These are phyloP conservation scores for Fusarium nelsonii DNA, from an alignment of 2,329 filamentous ascomycete species.

Conservation along the genomic window DNA sequence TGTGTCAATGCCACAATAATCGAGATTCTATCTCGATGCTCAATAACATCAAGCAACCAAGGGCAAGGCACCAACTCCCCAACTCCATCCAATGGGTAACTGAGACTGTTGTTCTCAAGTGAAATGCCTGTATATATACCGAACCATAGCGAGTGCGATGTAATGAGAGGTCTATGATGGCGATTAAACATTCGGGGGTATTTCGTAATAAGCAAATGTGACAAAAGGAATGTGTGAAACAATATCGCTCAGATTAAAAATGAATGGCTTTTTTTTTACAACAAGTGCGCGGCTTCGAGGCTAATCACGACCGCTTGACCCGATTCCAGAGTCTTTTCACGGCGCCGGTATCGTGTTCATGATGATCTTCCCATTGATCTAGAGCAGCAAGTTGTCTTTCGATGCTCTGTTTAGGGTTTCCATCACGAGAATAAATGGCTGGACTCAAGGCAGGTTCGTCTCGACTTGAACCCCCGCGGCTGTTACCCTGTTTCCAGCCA, in stretches of 20 bases:
- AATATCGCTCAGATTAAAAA: constrained; percentile 6
- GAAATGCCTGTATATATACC: constrained; percentile 19
- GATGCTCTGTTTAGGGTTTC: constrained; percentile 64
- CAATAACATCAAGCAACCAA: constrained; percentile 9
- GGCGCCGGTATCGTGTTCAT: constrained; percentile 61
- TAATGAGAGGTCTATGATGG: constrained; percentile 24
- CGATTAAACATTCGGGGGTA: constrained; percentile 44
- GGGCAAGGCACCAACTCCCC: constrained; percentile 29
- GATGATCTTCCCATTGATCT: constrained; percentile 59
- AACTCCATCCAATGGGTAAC: constrained; percentile 41
- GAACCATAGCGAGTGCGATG: constrained; percentile 11
- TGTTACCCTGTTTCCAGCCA: constrained; percentile 68
- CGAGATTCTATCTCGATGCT: not conserved
- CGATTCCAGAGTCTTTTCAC: constrained; percentile 75
- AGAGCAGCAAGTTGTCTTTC: constrained; percentile 66
- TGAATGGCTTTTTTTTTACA: constrained; percentile 1
- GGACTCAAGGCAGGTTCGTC: constrained; percentile 50
- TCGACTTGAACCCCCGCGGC: constrained; percentile 59
- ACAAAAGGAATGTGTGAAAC: constrained; percentile 15
- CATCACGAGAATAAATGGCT: constrained; percentile 48
- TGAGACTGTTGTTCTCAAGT: constrained; percentile 28
- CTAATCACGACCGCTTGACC: constrained; percentile 61
- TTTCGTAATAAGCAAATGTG: constrained; percentile 34
- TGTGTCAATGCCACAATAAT: constrained; percentile 5
- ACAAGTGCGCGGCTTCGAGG: not conserved